Evolutionary conservation across 164 flowering plant species (phyloP).

Genomic region (Euptelea pleiosperma): DNA sequence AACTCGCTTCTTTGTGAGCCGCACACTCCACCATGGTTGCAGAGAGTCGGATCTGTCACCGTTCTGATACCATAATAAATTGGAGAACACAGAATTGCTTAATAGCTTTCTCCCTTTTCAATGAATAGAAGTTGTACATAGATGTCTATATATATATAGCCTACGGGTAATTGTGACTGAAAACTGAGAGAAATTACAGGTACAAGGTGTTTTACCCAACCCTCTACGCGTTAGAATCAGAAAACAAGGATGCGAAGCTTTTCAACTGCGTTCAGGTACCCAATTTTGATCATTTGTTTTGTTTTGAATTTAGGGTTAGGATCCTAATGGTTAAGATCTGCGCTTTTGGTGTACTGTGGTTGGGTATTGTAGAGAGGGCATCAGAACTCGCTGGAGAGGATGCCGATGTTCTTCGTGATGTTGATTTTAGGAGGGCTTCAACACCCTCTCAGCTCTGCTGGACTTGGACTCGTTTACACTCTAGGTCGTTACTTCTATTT

Average conservation of each 20-base stretch:
- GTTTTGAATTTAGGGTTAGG: no score
- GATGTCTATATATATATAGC: no score
- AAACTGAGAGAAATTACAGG: conserved; percentile 46
- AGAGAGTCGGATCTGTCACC: no score
- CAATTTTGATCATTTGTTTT: neutral
- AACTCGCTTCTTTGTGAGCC: no score
- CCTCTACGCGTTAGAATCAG: conserved; percentile 69
- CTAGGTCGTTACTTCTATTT: conserved; percentile 63
- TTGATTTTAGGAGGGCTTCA: conserved; percentile 63
- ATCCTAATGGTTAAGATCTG: no score
- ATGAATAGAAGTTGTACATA: no score
- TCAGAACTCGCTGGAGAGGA: conserved; percentile 73
- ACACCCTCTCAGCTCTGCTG: conserved; percentile 49
- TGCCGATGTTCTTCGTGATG: conserved; percentile 64
- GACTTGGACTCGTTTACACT: conserved; percentile 43
- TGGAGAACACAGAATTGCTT: no score
- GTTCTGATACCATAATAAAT: no score
- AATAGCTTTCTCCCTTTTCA: conserved; percentile 28
- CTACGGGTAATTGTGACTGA: no score
- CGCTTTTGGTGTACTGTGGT: neutral
- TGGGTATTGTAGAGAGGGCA: conserved; percentile 69
- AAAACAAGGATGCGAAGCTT: conserved; percentile 72
- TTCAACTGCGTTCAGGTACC: conserved; percentile 84
- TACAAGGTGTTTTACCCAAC: conserved; percentile 66
- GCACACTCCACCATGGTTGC: no score